A percentile compares a stretch with the other conserved stretches of the same genome.
Conservation (phyloP, 805 yeast species). For the Candida qinlingensis region DNA sequence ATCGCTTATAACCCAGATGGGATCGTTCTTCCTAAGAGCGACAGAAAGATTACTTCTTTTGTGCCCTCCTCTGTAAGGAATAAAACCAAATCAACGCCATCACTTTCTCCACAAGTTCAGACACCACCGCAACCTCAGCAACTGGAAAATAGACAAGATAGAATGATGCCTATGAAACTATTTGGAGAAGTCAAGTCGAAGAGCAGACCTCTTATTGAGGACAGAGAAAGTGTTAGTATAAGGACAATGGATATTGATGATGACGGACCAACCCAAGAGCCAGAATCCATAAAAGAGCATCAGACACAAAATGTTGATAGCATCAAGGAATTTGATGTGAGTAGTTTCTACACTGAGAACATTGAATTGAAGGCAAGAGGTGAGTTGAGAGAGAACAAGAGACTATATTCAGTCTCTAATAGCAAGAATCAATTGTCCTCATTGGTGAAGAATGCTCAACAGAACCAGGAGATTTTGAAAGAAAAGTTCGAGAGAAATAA, state of each 20-base stretch:
- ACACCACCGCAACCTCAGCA: neutral
- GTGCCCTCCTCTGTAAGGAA: conserved; percentile 19
- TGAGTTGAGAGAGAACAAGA: conserved; percentile 18
- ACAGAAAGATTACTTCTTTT: conserved; percentile 16
- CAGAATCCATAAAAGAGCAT: conserved; percentile 4
- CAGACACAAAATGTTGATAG: neutral
- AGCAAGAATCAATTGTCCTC: conserved; percentile 23
- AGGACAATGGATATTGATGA: conserved; percentile 4
- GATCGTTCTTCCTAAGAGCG: conserved; percentile 12
- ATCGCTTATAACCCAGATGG: conserved; percentile 16
- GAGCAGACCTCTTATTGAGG: neutral
- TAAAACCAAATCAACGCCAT: conserved; percentile 1
- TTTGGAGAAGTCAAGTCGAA: conserved; percentile 3
- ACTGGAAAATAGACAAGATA: neutral
- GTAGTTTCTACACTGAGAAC: conserved; percentile 19
- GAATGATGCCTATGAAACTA: neutral
- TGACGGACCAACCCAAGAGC: no score
- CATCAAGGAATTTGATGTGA: conserved; percentile 20
- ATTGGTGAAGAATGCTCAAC: conserved; percentile 23
- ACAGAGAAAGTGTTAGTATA: neutral
- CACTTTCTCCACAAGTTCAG: neutral
- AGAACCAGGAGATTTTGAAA: conserved; percentile 20
- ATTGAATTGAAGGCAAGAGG: conserved; percentile 19
- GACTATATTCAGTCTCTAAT: conserved; percentile 19
- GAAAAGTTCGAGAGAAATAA: conserved; percentile 22